These are phyloP conservation scores for Scheffersomyces coipomensis DNA, from an alignment of 805 yeast species.

Conservation along the genomic window DNA sequence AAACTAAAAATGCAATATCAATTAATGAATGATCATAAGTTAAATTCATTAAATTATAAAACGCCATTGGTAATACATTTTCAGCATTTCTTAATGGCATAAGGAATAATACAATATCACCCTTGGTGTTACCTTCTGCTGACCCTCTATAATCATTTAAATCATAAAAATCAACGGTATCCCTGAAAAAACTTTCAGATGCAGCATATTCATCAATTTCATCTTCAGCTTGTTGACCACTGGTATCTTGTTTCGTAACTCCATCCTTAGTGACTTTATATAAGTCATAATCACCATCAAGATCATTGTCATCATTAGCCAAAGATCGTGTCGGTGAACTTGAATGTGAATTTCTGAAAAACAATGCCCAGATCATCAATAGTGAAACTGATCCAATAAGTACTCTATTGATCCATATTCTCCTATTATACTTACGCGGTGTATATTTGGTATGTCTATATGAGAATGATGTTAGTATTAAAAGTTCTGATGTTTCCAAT, in stretches of 20 bases:
- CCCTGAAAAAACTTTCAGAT: constrained; percentile 36
- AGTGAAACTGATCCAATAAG: constrained; percentile 5
- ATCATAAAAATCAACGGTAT: constrained; percentile 61
- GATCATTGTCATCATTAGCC: too few species aligned
- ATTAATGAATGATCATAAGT: constrained; percentile 80
- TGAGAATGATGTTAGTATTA: constrained; percentile 4
- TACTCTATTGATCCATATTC: constrained; percentile 6
- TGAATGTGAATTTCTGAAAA: constrained; percentile 2
- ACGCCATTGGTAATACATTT: constrained; percentile 74
- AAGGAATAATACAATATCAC: constrained; percentile 66
- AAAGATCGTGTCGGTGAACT: neutral
- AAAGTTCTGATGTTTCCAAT: neutral
- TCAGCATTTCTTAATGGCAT: constrained; percentile 82
- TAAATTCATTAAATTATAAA: constrained; percentile 80
- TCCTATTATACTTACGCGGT: constrained; percentile 13
- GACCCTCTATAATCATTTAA: constrained; percentile 56
- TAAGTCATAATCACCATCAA: constrained; percentile 16
- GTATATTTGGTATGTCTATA: constrained; percentile 17
- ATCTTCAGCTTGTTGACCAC: constrained; percentile 1
- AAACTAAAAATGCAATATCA: constrained; percentile 77
- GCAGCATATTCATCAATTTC: constrained; percentile 5
- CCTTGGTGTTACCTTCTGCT: constrained; percentile 44
- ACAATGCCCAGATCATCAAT: constrained; percentile 6
- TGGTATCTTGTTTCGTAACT: constrained; percentile 5
- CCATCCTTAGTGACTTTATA: constrained; percentile 22